Percentiles rank a stretch among this genome's conserved stretches.
phyloP scores from a whole-genome alignment of 768 basidiomycete species.

The Coprinopsis strossmayeri region DNA sequence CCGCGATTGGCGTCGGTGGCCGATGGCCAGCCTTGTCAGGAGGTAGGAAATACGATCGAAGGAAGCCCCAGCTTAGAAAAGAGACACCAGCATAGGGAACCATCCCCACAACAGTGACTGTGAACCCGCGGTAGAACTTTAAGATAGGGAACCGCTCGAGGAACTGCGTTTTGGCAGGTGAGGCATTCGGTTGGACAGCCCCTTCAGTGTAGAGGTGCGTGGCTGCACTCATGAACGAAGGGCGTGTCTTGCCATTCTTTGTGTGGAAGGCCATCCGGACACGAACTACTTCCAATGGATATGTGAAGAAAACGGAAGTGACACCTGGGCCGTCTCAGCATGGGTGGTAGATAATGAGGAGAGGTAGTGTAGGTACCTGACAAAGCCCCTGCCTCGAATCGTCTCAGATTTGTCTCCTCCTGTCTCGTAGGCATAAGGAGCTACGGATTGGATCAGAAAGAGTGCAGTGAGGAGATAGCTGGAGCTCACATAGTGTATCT shows the following conservation, averaged over 20 bases:
- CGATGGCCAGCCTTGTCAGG: slow-evolving; percentile 28
- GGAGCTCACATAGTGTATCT: slow-evolving; percentile 62
- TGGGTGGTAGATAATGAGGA: slow-evolving; percentile 1
- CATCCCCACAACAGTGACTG: slow-evolving; percentile 86
- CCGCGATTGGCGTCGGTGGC: slow-evolving; percentile 42
- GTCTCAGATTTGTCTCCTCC: slow-evolving; percentile 67
- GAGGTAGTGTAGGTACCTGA: slow-evolving; percentile 50
- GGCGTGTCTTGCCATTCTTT: slow-evolving; percentile 27
- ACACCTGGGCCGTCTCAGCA: slow-evolving; percentile 43
- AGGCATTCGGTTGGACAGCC: slow-evolving; percentile 21
- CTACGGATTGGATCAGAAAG: slow-evolving; percentile 30
- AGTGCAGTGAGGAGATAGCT: background rate
- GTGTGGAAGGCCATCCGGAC: slow-evolving; percentile 94
- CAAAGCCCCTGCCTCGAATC: slow-evolving; percentile 82
- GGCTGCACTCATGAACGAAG: slow-evolving; percentile 50
- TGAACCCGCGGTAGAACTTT: slow-evolving; percentile 97
- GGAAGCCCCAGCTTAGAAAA: slow-evolving; percentile 86
- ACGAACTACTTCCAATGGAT: slow-evolving; percentile 91
- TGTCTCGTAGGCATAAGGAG: slow-evolving; percentile 79
- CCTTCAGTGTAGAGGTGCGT: slow-evolving; percentile 68
- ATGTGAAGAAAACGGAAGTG: slow-evolving; percentile 85
- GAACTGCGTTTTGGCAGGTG: slow-evolving; percentile 18
- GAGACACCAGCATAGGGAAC: slow-evolving; percentile 94
- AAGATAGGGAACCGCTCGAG: slow-evolving; percentile 68
- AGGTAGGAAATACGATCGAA: slow-evolving; percentile 55